These are phyloP conservation scores for Coniochaeta sp. DNA, from an alignment of 2,329 filamentous ascomycete genomes.

Conservation along the genomic window DNA sequence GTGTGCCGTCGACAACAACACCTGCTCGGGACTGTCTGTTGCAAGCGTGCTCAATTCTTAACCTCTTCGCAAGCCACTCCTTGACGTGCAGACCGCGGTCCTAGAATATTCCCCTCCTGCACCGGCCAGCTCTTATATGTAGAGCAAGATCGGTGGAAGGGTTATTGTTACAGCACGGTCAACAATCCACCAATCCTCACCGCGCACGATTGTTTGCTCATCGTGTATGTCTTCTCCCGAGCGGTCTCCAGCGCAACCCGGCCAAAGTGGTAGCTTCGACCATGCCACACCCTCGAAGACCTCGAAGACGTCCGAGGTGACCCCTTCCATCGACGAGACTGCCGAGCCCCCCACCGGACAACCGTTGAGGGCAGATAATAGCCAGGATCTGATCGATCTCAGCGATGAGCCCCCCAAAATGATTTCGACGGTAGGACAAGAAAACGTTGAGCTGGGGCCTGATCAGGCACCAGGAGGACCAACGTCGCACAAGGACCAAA, in stretches of 20 bases:
- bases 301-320: conserved; percentile 6
- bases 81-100: no score
- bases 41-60: not conserved
- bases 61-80: not conserved
- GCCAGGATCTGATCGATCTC: conserved; percentile 3
- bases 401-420: not conserved
- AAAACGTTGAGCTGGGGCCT: not conserved
- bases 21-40: not conserved
- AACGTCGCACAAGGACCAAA: not conserved
- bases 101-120: no score
- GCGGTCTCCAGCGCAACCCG: conserved; percentile 9
- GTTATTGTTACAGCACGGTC: not conserved
- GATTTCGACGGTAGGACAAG: not conserved
- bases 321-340: not conserved
- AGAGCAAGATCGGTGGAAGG: not conserved
- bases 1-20: not conserved
- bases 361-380: not conserved
- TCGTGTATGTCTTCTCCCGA: conserved; percentile 19
- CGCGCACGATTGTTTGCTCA: not conserved
- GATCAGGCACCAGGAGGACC: not conserved
- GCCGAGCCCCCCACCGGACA: not conserved
- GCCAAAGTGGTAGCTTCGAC: conserved; percentile 10
- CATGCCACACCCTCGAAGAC: conserved; percentile 6
- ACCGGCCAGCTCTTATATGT: not conserved
- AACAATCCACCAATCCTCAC: not conserved